phyloP scores from a whole-genome alignment of 768 basidiomycete genomes.

The Pleurotus tuoliensis region DNA sequence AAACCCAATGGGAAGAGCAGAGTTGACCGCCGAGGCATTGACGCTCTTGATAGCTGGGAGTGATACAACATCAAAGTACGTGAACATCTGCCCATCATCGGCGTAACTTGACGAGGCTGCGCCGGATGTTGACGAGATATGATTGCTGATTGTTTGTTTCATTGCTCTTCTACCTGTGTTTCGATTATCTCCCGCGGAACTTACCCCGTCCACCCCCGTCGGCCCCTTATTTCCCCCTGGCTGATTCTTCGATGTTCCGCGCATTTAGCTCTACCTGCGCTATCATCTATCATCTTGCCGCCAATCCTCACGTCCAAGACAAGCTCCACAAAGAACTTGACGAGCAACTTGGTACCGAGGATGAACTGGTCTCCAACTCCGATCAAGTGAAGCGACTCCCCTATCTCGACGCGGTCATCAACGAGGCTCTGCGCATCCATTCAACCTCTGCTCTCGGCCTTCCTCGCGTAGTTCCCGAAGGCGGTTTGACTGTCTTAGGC shows the following conservation, averaged over 20 bases:
- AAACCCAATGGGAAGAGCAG: slow-evolving; percentile 73
- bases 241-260: background rate
- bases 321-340: slow-evolving; percentile 78
- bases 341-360: slow-evolving; percentile 50
- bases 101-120: background rate
- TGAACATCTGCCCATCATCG: background rate
- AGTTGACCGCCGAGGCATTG: slow-evolving; percentile 85
- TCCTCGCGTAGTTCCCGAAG: slow-evolving; percentile 73
- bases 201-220: background rate
- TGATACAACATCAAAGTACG: slow-evolving; percentile 91
- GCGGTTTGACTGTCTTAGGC: slow-evolving; percentile 59
- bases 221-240: background rate
- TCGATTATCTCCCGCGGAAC: background rate
- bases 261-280: slow-evolving; percentile 76
- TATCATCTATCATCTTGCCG: slow-evolving; percentile 80
- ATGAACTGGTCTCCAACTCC: slow-evolving; percentile 57
- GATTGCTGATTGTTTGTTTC: background rate
- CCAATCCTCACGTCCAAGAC: slow-evolving; percentile 56
- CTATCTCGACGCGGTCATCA: slow-evolving; percentile 84
- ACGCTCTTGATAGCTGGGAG: slow-evolving; percentile 87
- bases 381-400: slow-evolving; percentile 71
- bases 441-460: slow-evolving; percentile 83
- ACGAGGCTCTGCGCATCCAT: slow-evolving; percentile 82
- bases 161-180: background rate
- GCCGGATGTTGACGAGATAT: background rate